Conservation (phyloP, 1,139 yeast species). For the Saccharomycopsis crataegensis region DNA sequence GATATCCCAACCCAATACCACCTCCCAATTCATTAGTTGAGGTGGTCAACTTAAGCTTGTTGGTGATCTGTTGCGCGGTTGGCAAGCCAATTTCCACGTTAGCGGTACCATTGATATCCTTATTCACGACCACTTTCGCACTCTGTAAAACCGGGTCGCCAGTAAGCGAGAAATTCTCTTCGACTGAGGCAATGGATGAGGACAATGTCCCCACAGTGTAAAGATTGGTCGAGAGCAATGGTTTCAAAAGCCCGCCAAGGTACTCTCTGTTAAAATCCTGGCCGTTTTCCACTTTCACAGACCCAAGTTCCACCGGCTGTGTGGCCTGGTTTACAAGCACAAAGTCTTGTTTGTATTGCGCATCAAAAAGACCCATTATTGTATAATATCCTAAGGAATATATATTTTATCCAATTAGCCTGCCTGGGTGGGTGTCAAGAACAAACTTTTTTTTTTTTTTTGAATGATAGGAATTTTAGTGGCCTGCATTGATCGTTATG, state of each 20-base stretch:
- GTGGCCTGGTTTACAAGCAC: not conserved
- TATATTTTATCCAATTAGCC: not conserved
- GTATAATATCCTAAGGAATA: not conserved
- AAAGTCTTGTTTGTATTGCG: not conserved
- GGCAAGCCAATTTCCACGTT: not conserved
- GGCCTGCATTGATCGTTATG: too few relatives aligned
- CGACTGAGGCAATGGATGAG: not conserved
- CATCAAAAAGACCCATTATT: not conserved
- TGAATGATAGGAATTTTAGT: not conserved
- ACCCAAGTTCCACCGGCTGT: not conserved
- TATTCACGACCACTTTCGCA: not conserved
- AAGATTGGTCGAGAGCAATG: conserved; percentile 1
- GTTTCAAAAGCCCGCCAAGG: conserved; percentile 4
- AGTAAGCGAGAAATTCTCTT: not conserved
- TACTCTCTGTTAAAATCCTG: not conserved
- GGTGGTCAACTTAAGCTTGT: conserved; percentile 5
- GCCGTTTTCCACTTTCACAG: conserved; percentile 9
- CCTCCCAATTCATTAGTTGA: conserved; percentile 6
- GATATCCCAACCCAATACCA: conserved; percentile 1
- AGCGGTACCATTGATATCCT: not conserved
- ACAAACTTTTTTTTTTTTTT: not conserved
- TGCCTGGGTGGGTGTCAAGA: not conserved
- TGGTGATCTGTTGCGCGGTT: not conserved
- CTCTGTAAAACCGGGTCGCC: not conserved
- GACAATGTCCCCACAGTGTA: conserved; percentile 8